Conservation (phyloP, 2,329 filamentous ascomycete species). For the Conoideocrella luteorostrata region DNA sequence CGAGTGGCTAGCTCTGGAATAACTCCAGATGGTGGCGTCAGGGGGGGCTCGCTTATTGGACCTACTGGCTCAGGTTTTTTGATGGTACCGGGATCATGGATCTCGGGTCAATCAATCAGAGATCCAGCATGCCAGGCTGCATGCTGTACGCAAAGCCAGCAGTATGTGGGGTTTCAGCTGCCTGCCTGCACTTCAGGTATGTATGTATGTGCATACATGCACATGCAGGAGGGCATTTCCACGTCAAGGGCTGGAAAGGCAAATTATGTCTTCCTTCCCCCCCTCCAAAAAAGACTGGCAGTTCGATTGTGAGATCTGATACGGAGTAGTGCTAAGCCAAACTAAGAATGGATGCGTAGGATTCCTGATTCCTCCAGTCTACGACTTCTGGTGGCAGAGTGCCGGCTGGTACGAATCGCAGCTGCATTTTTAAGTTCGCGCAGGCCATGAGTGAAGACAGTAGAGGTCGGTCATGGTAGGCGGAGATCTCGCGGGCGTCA, state of each 20-base stretch:
- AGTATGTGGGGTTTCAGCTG: slow-evolving; percentile 1
- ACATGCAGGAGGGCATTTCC: slow-evolving; percentile 1
- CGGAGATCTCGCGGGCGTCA: too few species aligned
- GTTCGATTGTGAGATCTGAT: not conserved
- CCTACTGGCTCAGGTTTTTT: not conserved
- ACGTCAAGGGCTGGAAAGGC: not conserved
- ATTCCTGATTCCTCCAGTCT: too few species aligned
- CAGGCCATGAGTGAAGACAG: too few species aligned
- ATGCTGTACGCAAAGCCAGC: not conserved
- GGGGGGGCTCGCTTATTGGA: not conserved
- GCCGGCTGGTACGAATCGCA: too few species aligned
- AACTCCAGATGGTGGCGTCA: slow-evolving; percentile 5
- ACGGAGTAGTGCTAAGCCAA: not conserved
- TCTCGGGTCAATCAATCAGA: slow-evolving; percentile 6
- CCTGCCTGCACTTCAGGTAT: not conserved
- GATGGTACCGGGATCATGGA: slow-evolving; percentile 3
- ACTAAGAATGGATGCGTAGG: not conserved
- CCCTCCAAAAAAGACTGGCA: not conserved
- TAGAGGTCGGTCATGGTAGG: too few species aligned
- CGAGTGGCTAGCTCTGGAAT: not conserved
- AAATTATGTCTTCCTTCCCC: not conserved
- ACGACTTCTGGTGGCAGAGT: too few species aligned
- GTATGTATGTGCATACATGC: not conserved
- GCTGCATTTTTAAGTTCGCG: too few species aligned
- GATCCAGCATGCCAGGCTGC: slow-evolving; percentile 3